Percentiles rank a stretch among this genome's conserved stretches.
These are phyloP conservation scores for Suillus discolor DNA, from an alignment of 768 basidiomycete genomes.

Conservation along the genomic window DNA sequence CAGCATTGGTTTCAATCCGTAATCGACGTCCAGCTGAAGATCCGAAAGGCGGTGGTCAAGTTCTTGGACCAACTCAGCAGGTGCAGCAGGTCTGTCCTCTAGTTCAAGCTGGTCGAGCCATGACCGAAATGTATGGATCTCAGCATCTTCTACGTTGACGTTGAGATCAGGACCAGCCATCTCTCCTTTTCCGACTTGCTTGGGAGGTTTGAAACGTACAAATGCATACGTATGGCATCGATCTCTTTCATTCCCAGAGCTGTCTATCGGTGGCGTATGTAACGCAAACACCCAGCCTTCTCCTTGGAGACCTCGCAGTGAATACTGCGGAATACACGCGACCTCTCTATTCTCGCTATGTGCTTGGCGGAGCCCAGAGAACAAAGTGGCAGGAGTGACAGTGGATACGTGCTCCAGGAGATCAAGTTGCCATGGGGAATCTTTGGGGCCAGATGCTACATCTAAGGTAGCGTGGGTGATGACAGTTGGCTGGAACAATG, in stretches of 20 bases:
- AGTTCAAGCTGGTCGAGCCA: not conserved
- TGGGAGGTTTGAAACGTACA: not conserved
- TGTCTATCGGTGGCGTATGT: not conserved
- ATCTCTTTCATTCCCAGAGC: not conserved
- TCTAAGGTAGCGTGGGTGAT: not conserved
- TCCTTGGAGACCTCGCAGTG: not conserved
- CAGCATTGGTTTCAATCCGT: not conserved
- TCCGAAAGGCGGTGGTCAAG: not conserved
- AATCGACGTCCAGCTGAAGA: not conserved
- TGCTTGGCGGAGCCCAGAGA: not conserved
- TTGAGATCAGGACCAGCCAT: not conserved
- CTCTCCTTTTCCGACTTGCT: not conserved
- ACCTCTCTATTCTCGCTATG: not conserved
- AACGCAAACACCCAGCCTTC: not conserved
- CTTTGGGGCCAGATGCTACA: not conserved
- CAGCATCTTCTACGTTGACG: not conserved
- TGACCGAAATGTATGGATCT: constrained; percentile 1
- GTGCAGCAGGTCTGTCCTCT: not conserved
- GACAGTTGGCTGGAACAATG: not conserved
- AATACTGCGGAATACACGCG: not conserved
- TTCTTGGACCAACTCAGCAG: not conserved
- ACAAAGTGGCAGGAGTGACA: not conserved
- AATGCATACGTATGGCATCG: not conserved
- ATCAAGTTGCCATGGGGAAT: not conserved
- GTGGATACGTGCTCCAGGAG: not conserved